Percentiles rank a stretch among this genome's conserved stretches.
These are phyloP conservation scores for Capsicum baccatum DNA, from an alignment of 257 asterid genomes.

Conservation along the genomic window DNA sequence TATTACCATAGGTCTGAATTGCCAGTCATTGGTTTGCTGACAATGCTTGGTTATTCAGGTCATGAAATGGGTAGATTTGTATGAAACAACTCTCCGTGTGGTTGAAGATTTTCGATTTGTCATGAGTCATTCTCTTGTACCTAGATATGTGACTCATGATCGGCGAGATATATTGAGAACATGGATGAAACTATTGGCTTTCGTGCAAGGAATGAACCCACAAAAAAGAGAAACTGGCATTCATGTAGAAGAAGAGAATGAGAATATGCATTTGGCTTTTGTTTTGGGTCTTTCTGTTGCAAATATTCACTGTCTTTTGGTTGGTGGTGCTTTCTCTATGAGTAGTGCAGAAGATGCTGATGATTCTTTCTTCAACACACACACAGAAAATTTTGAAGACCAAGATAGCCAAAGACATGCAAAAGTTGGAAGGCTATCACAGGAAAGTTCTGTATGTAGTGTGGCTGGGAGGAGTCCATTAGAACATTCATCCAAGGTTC, in stretches of 20 bases:
- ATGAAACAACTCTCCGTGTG: slow-evolving; percentile 79
- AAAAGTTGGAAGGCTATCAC: slow-evolving; percentile 91
- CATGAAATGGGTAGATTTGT: slow-evolving; percentile 70
- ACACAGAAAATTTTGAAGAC: slow-evolving; percentile 65
- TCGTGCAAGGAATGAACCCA: slow-evolving; percentile 93
- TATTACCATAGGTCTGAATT: slow-evolving; percentile 2
- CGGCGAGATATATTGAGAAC: slow-evolving; percentile 74
- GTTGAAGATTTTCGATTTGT: slow-evolving; percentile 89
- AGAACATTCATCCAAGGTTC: slow-evolving; percentile 53
- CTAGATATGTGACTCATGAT: slow-evolving; percentile 66
- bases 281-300: slow-evolving; percentile 74
- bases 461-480: slow-evolving; percentile 59
- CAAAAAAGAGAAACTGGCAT: slow-evolving; percentile 88
- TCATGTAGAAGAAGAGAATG: slow-evolving; percentile 87
- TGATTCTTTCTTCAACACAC: slow-evolving; percentile 45
- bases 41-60: slow-evolving; percentile 57
- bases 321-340: slow-evolving; percentile 78
- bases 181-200: slow-evolving; percentile 86
- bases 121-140: slow-evolving; percentile 87
- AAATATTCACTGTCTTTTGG: slow-evolving; percentile 76
- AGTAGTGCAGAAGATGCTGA: slow-evolving; percentile 44
- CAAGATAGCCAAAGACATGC: slow-evolving; percentile 86
- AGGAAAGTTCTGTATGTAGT: slow-evolving; percentile 81
- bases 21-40: slow-evolving; percentile 9
- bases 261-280: slow-evolving; percentile 75